Evolutionary conservation across 495 filamentous ascomycete genomes (phyloP).

Genomic region (Xylaria sp.): DNA sequence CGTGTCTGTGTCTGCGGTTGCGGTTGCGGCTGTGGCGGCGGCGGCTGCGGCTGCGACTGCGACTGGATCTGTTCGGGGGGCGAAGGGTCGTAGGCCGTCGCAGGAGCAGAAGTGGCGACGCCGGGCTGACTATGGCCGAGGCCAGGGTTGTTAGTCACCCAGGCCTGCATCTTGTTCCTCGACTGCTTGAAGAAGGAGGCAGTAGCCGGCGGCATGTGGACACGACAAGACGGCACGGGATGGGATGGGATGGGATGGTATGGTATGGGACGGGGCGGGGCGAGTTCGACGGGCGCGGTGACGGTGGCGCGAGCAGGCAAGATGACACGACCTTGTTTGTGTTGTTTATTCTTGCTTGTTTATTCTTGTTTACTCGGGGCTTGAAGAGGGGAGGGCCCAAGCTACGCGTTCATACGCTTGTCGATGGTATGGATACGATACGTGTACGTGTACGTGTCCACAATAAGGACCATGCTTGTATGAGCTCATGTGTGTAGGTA

Average conservation of each 20-base stretch:
- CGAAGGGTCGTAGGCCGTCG: constrained; percentile 33
- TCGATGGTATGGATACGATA: constrained; percentile 22
- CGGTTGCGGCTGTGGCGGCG: constrained; percentile 19
- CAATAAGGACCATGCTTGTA: constrained; percentile 2
- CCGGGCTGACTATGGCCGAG: constrained; percentile 32
- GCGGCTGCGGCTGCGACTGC: constrained; percentile 8
- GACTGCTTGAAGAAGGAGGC: constrained; percentile 41
- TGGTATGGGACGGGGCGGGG: neutral
- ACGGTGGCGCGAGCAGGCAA: constrained; percentile 22
- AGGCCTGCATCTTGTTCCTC: constrained; percentile 43
- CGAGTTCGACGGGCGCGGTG: constrained; percentile 12
- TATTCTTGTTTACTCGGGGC: constrained; percentile 26
- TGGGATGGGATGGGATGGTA: neutral
- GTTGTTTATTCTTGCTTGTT: constrained; percentile 37
- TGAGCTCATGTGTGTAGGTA: constrained; percentile 7
- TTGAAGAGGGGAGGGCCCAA: constrained; percentile 20
- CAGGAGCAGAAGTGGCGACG: constrained; percentile 34
- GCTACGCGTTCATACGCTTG: constrained; percentile 34
- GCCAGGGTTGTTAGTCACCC: constrained; percentile 39
- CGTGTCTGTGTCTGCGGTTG: constrained; percentile 29
- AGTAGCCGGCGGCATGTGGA: constrained; percentile 42
- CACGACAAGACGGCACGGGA: constrained; percentile 7
- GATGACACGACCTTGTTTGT: constrained; percentile 36
- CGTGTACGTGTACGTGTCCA: constrained; percentile 24
- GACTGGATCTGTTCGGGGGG: constrained; percentile 25